phyloP scores from a whole-genome alignment of 2,329 filamentous ascomycete genomes.

The Stagonosporopsis tanaceti region DNA sequence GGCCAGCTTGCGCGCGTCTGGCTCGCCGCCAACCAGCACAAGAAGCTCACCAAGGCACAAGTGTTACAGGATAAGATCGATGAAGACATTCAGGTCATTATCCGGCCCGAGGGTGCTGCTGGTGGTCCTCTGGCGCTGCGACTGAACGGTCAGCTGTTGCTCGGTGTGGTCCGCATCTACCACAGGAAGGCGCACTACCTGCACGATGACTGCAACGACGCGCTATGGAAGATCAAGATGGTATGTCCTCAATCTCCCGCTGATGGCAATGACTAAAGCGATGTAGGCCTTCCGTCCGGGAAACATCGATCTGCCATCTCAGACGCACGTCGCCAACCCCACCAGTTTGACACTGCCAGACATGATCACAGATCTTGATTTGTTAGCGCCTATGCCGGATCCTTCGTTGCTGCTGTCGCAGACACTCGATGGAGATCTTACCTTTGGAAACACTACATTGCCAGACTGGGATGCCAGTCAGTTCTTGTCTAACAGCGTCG shows the following conservation, averaged over 20 bases:
- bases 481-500: constrained; percentile 74
- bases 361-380: constrained; percentile 89
- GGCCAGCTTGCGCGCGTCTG: constrained; percentile 97
- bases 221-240: constrained; percentile 98
- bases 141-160: constrained; percentile 88
- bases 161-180: constrained; percentile 97
- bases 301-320: constrained; percentile 91
- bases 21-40: constrained; percentile 97
- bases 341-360: constrained; percentile 90
- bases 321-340: constrained; percentile 78
- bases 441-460: constrained; percentile 53
- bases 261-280: constrained; percentile 23
- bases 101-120: constrained; percentile 67
- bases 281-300: constrained; percentile 85
- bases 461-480: constrained; percentile 74
- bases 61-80: constrained; percentile 94
- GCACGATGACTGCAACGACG: constrained; percentile 96
- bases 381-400: constrained; percentile 80
- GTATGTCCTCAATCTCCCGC: constrained; percentile 56
- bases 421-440: constrained; percentile 60
- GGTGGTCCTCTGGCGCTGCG: constrained; percentile 95
- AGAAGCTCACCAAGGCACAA: constrained; percentile 96
- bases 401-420: constrained; percentile 82
- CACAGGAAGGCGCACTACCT: constrained; percentile 96
- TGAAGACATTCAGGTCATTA: constrained; percentile 93